These are phyloP conservation scores for Candida lessepsii DNA, from an alignment of 805 yeast species.

Conservation along the genomic window DNA sequence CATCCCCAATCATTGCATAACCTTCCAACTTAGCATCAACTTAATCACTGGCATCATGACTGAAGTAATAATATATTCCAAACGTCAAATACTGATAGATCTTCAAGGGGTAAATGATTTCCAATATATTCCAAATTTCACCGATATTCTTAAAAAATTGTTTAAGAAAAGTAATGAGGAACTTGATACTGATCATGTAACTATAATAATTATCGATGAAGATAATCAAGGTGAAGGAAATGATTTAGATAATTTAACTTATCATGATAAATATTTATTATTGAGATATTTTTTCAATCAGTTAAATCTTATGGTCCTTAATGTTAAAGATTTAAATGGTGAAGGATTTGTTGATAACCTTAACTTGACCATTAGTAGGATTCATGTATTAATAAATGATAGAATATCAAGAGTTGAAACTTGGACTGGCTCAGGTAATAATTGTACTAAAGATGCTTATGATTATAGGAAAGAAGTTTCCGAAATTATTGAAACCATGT, in stretches of 20 bases:
- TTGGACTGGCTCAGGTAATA: constrained; percentile 42
- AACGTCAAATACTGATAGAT: not conserved
- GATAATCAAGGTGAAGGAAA: not conserved
- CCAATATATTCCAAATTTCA: not conserved
- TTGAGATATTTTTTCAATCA: constrained; percentile 39
- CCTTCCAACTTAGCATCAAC: not conserved
- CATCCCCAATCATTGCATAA: not conserved
- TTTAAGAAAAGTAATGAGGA: constrained; percentile 35
- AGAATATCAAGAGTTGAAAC: constrained; percentile 41
- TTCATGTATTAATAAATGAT: constrained; percentile 25
- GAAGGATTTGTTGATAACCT: not conserved
- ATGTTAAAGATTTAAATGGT: not conserved
- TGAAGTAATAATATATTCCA: constrained; percentile 8
- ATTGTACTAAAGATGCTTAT: constrained; percentile 2
- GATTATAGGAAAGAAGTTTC: constrained; percentile 12
- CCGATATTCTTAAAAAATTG: constrained; percentile 16
- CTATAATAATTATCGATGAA: constrained; percentile 17
- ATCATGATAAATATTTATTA: constrained; percentile 29
- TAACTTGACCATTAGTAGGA: constrained; percentile 16
- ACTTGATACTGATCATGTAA: constrained; percentile 31
- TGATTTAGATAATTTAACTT: constrained; percentile 24
- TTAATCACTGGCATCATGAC: constrained; percentile 2
- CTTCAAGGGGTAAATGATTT: not conserved
- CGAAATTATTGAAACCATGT: constrained; percentile 36
- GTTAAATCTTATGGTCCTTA: constrained; percentile 29